Evolutionary conservation across 169 alveolate species (phyloP), one percentile per base, ranked within the genome.

Genomic region (Plasmodium relictum): DNA sequence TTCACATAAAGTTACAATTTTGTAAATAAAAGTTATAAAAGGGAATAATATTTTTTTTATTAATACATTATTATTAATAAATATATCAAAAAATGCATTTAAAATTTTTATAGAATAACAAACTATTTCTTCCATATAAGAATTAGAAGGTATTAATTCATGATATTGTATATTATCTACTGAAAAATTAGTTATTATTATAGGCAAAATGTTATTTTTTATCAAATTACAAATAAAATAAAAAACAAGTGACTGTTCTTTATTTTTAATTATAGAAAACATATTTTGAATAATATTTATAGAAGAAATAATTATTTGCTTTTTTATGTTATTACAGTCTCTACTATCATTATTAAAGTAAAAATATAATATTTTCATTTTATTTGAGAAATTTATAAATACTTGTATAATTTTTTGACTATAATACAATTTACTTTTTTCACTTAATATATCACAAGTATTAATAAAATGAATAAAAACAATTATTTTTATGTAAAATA

Each of bases 201-300:
- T 24, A 22, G 92, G 92, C n/a, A 56, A 18, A 20, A 86, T 70
- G 31, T 24, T 44, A 54, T 69, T 70, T 2, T 71, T 86, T 16
- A 71, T 48, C 20, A 86, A 24, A 59, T 86, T 86, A 8, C 44
- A 62, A 6, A 73, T 58, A 72, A 86, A 86, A 24, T 86, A 86
- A 44, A 37, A 86, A 58, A 72, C 37, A 63, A 86, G 20, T n/a
- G 88, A 44, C 14, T 86, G 88, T 45, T 86, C 70, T 41, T 74
- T 86, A 16, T 86, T 48, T 45, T 59, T 71, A 3, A 72, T 59
- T 59, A 71, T 31, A 20, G 76, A 58, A 24, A 86, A 59, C 8
- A 86, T 86, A 41, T 86, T 86, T 54, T 86, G 85, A 18, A 86
- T 86, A 73, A 58, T 42, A 71, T 72, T 72, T 59, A 86, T 16